Percentiles rank a stretch among this genome's conserved stretches.
Conservation (phyloP, 116 monocot species). For the Zostera marina region DNA sequence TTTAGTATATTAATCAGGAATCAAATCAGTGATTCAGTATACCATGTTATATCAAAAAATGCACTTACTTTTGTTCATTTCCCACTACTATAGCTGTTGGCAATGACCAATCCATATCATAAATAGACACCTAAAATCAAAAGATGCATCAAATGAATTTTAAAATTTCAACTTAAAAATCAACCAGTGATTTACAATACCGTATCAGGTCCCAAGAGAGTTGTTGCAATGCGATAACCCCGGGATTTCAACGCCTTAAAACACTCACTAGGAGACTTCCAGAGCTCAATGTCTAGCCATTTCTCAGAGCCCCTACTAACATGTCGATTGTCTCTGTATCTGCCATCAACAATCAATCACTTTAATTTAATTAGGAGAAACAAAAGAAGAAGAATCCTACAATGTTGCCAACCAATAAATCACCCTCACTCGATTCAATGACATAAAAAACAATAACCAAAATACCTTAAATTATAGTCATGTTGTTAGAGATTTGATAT, state of each 20-base stretch:
- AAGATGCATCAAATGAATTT: background rate
- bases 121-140: slow-evolving; percentile 45
- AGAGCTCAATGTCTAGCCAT: slow-evolving; percentile 96
- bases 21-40: too few relatives aligned
- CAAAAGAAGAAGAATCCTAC: background rate
- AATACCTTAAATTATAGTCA: too few relatives aligned
- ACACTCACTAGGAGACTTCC: slow-evolving; percentile 67
- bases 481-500: too few relatives aligned
- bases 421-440: background rate
- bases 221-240: slow-evolving; percentile 79
- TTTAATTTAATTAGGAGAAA: background rate
- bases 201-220: slow-evolving; percentile 60
- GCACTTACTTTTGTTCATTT: slow-evolving; percentile 76
- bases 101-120: slow-evolving; percentile 86
- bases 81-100: slow-evolving; percentile 95
- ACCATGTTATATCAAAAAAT: too few relatives aligned
- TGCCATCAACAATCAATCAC: slow-evolving; percentile 10
- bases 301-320: slow-evolving; percentile 98
- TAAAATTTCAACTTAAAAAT: background rate
- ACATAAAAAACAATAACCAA: background rate
- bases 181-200: slow-evolving; percentile 14
- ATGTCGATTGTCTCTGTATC: slow-evolving; percentile 94
- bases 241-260: slow-evolving; percentile 59
- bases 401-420: background rate
- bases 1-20: too few relatives aligned